Evolutionary conservation across 345 rosid species (phyloP).

Genomic region (Eucalyptus curtisii): DNA sequence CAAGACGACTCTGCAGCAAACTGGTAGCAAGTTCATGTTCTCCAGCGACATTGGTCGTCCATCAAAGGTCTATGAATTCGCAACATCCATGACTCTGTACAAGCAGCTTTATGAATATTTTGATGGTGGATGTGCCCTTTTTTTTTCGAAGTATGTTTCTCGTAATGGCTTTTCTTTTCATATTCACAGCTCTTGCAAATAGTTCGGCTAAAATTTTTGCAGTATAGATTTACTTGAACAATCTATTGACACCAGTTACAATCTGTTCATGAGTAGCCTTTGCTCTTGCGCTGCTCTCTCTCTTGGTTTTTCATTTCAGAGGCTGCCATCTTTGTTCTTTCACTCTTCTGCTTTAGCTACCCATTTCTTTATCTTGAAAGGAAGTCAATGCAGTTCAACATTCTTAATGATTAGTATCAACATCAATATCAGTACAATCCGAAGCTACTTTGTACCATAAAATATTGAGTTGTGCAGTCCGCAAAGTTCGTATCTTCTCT

Average conservation of each 20-base stretch:
- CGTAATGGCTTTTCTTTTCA: not conserved
- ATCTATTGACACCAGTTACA: not conserved
- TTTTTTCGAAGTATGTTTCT: fast-evolving
- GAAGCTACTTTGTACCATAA: not conserved
- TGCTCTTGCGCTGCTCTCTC: not conserved
- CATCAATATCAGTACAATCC: not conserved
- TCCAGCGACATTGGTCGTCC: not conserved
- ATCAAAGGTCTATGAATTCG: not conserved
- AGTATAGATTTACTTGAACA: not conserved
- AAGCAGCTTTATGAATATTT: not conserved
- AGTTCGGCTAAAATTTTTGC: not conserved
- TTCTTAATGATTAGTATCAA: not conserved
- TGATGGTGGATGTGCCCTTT: not conserved
- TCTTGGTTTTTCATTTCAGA: not conserved
- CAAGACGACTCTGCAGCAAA: not conserved
- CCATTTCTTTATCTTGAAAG: not conserved
- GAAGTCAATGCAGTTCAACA: not conserved
- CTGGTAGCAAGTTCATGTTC: fast-evolving
- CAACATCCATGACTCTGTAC: not conserved
- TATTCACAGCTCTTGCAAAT: not conserved
- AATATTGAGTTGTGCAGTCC: not conserved
- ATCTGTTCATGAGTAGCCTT: not conserved
- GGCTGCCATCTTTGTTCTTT: not conserved
- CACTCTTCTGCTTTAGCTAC: fast-evolving
- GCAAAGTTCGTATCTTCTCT: fast-evolving